Conservation (phyloP, 176 grass and related monocot species). For the Bromus sterilis region DNA sequence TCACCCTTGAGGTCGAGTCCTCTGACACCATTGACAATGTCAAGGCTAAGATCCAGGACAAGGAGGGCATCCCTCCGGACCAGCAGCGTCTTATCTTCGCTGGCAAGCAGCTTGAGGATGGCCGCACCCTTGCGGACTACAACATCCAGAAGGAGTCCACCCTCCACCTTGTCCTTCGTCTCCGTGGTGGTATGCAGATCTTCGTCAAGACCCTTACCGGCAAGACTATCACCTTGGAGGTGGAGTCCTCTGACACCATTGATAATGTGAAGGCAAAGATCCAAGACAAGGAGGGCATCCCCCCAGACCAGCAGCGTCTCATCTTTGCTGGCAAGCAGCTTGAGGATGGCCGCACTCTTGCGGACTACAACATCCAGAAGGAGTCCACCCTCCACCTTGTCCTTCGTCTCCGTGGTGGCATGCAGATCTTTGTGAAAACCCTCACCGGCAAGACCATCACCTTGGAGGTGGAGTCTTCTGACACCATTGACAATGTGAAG, state of each 20-base stretch:
- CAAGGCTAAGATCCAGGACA: slow-evolving; percentile 71
- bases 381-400: slow-evolving; percentile 80
- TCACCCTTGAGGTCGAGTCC: slow-evolving; percentile 37
- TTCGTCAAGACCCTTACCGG: slow-evolving; percentile 69
- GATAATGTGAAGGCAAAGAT: slow-evolving; percentile 58
- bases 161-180: slow-evolving; percentile 38
- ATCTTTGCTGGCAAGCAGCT: slow-evolving; percentile 93
- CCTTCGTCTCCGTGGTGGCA: neutral
- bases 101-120: slow-evolving; percentile 53
- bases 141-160: slow-evolving; percentile 62
- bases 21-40: slow-evolving; percentile 51
- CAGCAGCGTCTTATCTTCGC: slow-evolving; percentile 45
- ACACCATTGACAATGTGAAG: slow-evolving; percentile 72
- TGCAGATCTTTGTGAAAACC: slow-evolving; percentile 73
- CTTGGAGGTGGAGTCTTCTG: slow-evolving; percentile 36
- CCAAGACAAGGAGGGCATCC: slow-evolving; percentile 58
- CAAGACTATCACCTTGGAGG: slow-evolving; percentile 63
- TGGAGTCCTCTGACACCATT: slow-evolving; percentile 50
- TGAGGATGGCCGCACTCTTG: slow-evolving; percentile 67
- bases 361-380: slow-evolving; percentile 95
- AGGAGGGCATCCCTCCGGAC: slow-evolving; percentile 46
- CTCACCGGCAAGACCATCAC: slow-evolving; percentile 71
- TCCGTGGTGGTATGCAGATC: slow-evolving; percentile 64
- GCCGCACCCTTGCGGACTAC: slow-evolving; percentile 45
- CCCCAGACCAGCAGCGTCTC: slow-evolving; percentile 80